A percentile compares a stretch with the other conserved stretches of the same genome.
Evolutionary conservation across 2,329 filamentous ascomycete genomes (phyloP).

Genomic region (Calonectria hongkongensis): DNA sequence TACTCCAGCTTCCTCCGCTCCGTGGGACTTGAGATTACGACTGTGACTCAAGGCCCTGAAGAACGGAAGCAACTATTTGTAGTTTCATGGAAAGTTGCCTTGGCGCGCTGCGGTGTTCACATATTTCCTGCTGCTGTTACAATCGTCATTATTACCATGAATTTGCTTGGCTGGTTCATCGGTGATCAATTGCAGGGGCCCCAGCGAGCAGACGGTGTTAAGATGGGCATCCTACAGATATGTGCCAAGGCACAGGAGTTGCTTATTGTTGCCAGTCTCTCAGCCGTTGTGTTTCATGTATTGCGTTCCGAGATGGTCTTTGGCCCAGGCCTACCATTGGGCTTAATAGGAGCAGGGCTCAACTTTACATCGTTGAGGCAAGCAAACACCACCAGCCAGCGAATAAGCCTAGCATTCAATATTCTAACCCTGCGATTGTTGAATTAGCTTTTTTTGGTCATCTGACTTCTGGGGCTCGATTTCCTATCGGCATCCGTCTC

Average conservation of each 20-base stretch:
- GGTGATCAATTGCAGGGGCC: background rate
- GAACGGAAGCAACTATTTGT: background rate
- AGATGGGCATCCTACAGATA: background rate
- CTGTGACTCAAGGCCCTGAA: background rate
- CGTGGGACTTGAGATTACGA: background rate
- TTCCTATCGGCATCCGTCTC: background rate
- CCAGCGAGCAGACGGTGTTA: background rate
- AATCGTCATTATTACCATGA: background rate
- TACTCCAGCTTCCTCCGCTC: background rate
- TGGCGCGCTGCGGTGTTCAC: background rate
- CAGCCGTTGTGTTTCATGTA: background rate
- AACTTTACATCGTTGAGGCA: background rate
- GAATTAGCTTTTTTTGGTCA: background rate
- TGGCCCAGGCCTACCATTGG: background rate
- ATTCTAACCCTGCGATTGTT: too few species aligned
- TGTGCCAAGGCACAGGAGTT: background rate
- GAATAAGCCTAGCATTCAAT: too few species aligned
- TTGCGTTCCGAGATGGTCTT: background rate
- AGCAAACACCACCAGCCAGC: background rate
- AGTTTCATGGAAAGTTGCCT: background rate
- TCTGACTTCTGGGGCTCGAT: conserved; percentile 8
- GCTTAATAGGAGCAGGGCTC: background rate
- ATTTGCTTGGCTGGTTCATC: background rate
- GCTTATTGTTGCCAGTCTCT: background rate
- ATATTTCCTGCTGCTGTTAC: background rate